These are phyloP conservation scores for Geum urbanum DNA, from an alignment of 306 rosid genomes.

Conservation along the genomic window DNA sequence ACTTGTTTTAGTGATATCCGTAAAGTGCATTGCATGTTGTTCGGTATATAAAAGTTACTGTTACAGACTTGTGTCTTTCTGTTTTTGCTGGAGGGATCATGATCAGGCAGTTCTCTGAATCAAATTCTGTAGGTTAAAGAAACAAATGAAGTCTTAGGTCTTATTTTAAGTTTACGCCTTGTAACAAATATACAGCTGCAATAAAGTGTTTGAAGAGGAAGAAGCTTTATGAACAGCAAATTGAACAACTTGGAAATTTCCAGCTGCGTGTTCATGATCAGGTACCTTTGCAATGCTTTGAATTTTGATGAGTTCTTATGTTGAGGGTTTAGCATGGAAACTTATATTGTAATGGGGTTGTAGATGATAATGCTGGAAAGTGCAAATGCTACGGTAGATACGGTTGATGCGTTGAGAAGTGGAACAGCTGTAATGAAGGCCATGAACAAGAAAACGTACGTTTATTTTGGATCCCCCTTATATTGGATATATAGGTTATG, in stretches of 20 bases:
- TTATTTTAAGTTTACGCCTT: background rate
- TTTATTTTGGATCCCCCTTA: conserved; percentile 5
- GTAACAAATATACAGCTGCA: conserved; percentile 56
- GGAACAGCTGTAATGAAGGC: conserved; percentile 99
- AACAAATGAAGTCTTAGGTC: background rate
- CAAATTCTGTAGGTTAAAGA: background rate
- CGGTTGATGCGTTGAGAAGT: conserved; percentile 87
- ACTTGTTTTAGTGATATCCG: background rate
- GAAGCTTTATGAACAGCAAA: conserved; percentile 86
- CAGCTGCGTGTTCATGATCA: conserved; percentile 97
- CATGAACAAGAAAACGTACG: conserved; percentile 96
- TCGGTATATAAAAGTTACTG: background rate
- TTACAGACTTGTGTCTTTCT: background rate
- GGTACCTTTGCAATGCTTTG: conserved; percentile 34
- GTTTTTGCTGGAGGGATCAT: background rate
- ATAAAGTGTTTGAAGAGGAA: conserved; percentile 97
- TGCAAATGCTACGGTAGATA: conserved; percentile 97
- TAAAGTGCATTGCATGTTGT: background rate
- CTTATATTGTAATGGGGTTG: background rate
- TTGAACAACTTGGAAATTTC: conserved; percentile 97
- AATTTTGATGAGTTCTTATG: background rate
- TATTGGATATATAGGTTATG: background rate
- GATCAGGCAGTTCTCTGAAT: background rate
- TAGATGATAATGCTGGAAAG: conserved; percentile 98
- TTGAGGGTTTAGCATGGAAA: background rate